Evolutionary conservation across 352 stramenopile genomes (phyloP), one percentile per base, ranked within the genome.

Genomic region (Pythium scleroteichum): DNA sequence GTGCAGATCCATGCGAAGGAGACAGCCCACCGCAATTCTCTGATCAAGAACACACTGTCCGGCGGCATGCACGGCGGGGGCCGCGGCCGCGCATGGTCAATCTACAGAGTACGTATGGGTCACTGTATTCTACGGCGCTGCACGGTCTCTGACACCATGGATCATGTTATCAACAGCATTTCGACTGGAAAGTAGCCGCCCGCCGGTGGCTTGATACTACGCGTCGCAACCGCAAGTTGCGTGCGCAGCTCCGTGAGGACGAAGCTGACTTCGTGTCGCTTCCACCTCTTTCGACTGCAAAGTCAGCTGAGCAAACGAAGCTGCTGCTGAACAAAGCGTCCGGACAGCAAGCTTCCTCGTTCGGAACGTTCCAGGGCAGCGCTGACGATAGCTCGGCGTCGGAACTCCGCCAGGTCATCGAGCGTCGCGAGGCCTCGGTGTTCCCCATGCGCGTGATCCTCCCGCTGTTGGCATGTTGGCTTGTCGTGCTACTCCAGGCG

Each of bases 401-500:
- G 22, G 32, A 72, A 22, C 75, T 69, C 23, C 82, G 76, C 46
- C 68, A 74, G 13, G 26, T 62, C 22, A 75, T 91, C 46, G 67
- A 84, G 23, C 50, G 75, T 12, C 65, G 57, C 8, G 82, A 90
- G 33, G 77, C 73, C 27, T 59, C 59, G 6, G 44, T 69, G 39
- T 84, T 90, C 47, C 85, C 85, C 19, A 46, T 88, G 16, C 63
- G 64, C 38, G 76, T 85, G 65, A 64, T 92, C 26, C 29, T 80
- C 0, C 79, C 82, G 9, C 63, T 92, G n/a, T 49, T 90, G 6
- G 17, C 78, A 6, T 76, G 79, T 22, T 94, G 85, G 85, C 62
- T 89, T 14, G 42, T 92, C 32, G 69, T 94, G n/a, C 62, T 94
- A 16, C 42, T 82, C 8, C 85, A 94, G 56, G 82, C 80, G 23